phyloP scores from a whole-genome alignment of 805 yeast species.

The Lipomyces chichibuensis region DNA sequence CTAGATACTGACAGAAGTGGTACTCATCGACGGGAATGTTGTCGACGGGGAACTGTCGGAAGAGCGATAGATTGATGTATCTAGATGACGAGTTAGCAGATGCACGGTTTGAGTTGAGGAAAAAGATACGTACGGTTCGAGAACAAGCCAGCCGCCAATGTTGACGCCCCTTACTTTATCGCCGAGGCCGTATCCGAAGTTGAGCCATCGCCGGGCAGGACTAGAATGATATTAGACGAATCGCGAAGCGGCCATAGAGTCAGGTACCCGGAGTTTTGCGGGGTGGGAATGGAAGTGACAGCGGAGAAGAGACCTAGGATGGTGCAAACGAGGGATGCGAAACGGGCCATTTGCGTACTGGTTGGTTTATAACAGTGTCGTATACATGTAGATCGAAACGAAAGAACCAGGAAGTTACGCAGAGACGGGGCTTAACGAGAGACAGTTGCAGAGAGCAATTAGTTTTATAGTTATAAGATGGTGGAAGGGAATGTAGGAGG shows the following conservation, averaged over 20 bases:
- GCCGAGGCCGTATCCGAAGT: conserved; percentile 34
- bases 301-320: background rate
- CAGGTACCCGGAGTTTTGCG: background rate
- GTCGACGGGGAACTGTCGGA: conserved; percentile 54
- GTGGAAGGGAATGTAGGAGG: too few relatives aligned
- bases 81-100: conserved; percentile 4
- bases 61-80: conserved; percentile 73
- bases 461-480: too few relatives aligned
- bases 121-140: conserved; percentile 61
- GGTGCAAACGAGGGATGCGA: background rate
- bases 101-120: background rate
- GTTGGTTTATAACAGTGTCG: too few relatives aligned
- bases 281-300: conserved; percentile 11
- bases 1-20: conserved; percentile 59
- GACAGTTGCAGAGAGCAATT: background rate
- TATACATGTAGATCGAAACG: too few relatives aligned
- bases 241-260: background rate
- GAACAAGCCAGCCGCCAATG: conserved; percentile 87
- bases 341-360: background rate
- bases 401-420: background rate
- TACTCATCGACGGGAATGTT: conserved; percentile 81
- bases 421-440: background rate
- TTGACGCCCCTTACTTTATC: conserved; percentile 62
- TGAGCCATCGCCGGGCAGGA: conserved; percentile 30
- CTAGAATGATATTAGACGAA: background rate